phyloP scores from a whole-genome alignment of 129 eudicot species.

The Artemisia annua region DNA sequence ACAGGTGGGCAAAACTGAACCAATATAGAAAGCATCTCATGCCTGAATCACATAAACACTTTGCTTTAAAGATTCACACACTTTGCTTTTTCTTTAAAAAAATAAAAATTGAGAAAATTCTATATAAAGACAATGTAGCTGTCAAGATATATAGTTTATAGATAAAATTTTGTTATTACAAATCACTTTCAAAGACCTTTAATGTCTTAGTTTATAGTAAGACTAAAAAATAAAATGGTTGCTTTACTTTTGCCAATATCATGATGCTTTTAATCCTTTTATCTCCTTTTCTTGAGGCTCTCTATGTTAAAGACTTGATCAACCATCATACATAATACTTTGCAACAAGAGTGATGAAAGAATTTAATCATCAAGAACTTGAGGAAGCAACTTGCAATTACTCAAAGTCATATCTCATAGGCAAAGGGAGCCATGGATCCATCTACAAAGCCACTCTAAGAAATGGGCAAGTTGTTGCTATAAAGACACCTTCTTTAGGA shows the following conservation, averaged over 20 bases:
- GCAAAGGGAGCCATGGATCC: conserved; percentile 88
- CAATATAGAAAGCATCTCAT: conserved; percentile 21
- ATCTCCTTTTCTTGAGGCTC: conserved; percentile 1
- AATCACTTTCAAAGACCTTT: background rate
- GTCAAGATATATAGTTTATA: background rate
- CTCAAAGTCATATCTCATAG: conserved; percentile 54
- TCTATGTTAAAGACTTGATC: conserved; percentile 18
- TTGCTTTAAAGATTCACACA: conserved; percentile 17
- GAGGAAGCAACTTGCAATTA: conserved; percentile 62
- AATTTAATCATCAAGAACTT: conserved; percentile 54
- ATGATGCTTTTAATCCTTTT: background rate
- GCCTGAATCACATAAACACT: conserved; percentile 1
- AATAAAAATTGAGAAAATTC: background rate
- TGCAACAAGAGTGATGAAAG: conserved; percentile 40
- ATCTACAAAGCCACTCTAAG: conserved; percentile 61
- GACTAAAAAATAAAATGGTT: background rate
- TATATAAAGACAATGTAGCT: background rate
- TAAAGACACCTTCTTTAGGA: conserved; percentile 72
- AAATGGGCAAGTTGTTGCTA: conserved; percentile 56
- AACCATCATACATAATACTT: conserved; percentile 3
- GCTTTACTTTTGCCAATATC: background rate
- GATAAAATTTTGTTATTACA: background rate
- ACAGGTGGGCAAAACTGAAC: conserved; percentile 13
- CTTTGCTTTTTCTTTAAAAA: background rate
- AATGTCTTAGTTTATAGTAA: background rate